Base-by-base conservation (phyloP, 1,284 basidiomycete genomes). In the Apiotrichum sp. region DNA sequence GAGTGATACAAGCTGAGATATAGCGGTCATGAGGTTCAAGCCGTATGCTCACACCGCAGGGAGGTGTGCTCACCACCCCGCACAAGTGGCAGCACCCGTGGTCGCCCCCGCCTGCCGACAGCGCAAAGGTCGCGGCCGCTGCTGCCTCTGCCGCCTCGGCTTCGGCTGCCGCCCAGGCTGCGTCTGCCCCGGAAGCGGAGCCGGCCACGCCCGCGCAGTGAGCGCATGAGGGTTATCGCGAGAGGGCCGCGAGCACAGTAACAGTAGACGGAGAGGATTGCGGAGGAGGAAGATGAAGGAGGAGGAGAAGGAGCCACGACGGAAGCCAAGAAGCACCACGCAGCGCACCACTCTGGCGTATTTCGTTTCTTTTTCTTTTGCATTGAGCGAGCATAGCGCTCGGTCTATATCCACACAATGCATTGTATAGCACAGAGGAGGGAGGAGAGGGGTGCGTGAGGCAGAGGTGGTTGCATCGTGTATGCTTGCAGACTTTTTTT, bases 21-120 rank as follows among this genome's bases (percentile, higher is more conserved):
- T 10, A 6, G 34, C 4, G 22, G 22, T 22, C 22, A 22, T 22
- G 22, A 22, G 22, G 22, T 22, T 22, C 13, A 8, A 39, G 6
- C 22, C 22, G 22, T 65, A 63, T 46, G 55, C 62, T 64, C 53
- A 62, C 52, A 2, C 11, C 6, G 6, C 38, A 73, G 71, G 70
- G 67, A 51, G 71, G 71, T 14, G 64, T 73, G 29, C 56, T 73
- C 14, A 61, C 56, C 14, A 58, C 61, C 29, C 71, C 71, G 6
- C 71, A 73, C 63, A 67, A 65, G 63, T 73, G 71, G 71, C 65
- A 70, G 64, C 70, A 70, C 64, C 50, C 32, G n/a, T 70, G 63
- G 63, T 66, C 63, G 65, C 64, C 50, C 40, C 42, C 29, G n/a
- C 56, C 38, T 36, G 33, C 22, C 34, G 50, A 22, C 11, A 10